A percentile compares a stretch with the other conserved stretches of the same genome.
These are phyloP conservation scores for Cyanidiococcus yangmingshanensis DNA, from an alignment of 23 red algal genomes.

Conservation along the genomic window DNA sequence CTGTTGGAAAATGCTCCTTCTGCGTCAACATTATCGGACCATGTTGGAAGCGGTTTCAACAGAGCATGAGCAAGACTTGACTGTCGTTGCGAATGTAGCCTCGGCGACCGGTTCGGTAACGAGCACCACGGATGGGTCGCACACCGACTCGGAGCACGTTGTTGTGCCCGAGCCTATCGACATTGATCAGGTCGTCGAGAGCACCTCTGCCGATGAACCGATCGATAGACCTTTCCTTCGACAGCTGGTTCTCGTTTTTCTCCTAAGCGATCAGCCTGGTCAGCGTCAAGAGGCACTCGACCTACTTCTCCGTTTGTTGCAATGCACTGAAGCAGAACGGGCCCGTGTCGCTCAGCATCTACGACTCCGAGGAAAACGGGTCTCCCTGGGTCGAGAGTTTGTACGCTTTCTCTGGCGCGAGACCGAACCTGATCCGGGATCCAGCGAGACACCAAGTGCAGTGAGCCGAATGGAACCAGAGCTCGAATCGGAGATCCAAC, in stretches of 20 bases:
- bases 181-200: not conserved
- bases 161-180: not conserved
- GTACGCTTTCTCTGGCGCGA: constrained; percentile 14
- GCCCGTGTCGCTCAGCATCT: not conserved
- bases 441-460: not conserved
- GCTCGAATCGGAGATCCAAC: too few relatives aligned
- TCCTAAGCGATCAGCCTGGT: not conserved
- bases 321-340: constrained; percentile 9
- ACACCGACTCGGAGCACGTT: not conserved
- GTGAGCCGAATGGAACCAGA: too few relatives aligned
- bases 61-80: not conserved
- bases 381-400: constrained; percentile 9
- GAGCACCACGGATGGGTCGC: not conserved
- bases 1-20: not conserved
- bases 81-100: not conserved
- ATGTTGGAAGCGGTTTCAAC: not conserved
- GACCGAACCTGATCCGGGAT: constrained; percentile 6
- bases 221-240: constrained; percentile 3
- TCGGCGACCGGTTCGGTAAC: not conserved
- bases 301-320: not conserved
- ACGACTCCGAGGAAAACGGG: not conserved
- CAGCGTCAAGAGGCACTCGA: constrained; percentile 9
- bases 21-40: not conserved
- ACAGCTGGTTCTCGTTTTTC: constrained; percentile 5
- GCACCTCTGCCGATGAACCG: not conserved